Conservation (phyloP, 2,329 filamentous ascomycete species). For the Apiospora kogelbergensis region DNA sequence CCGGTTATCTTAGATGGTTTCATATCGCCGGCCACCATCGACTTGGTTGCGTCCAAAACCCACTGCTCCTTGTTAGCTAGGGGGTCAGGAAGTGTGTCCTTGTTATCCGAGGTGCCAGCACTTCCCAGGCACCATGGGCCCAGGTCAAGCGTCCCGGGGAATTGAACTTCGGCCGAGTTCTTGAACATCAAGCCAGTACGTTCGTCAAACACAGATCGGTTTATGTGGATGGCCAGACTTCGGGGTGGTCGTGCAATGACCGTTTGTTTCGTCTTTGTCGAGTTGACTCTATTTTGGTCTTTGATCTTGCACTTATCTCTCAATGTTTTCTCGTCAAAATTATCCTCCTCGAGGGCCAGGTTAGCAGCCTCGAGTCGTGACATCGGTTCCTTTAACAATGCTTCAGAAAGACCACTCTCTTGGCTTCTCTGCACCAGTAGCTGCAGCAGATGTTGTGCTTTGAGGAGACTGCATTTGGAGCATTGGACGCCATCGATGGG, state of each 20-base stretch:
- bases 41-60: constrained; percentile 65
- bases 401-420: constrained; percentile 38
- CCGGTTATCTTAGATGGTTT: constrained; percentile 52
- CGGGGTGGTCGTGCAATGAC: constrained; percentile 81
- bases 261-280: constrained; percentile 87
- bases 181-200: constrained; percentile 77
- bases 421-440: constrained; percentile 36
- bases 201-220: constrained; percentile 89
- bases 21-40: constrained; percentile 67
- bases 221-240: constrained; percentile 83
- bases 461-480: constrained; percentile 81
- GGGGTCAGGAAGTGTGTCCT: constrained; percentile 25
- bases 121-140: constrained; percentile 83
- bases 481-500: constrained; percentile 88
- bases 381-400: constrained; percentile 49
- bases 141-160: constrained; percentile 73
- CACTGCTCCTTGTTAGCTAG: constrained; percentile 59
- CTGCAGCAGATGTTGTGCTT: constrained; percentile 45
- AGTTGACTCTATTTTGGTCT: constrained; percentile 66
- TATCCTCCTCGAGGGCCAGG: constrained; percentile 72
- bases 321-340: constrained; percentile 72
- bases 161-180: constrained; percentile 77
- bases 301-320: constrained; percentile 64
- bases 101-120: constrained; percentile 29
- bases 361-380: constrained; percentile 66